These are phyloP conservation scores for Friedmanniomyces simplex DNA, from an alignment of 495 filamentous ascomycete genomes.

Conservation along the genomic window DNA sequence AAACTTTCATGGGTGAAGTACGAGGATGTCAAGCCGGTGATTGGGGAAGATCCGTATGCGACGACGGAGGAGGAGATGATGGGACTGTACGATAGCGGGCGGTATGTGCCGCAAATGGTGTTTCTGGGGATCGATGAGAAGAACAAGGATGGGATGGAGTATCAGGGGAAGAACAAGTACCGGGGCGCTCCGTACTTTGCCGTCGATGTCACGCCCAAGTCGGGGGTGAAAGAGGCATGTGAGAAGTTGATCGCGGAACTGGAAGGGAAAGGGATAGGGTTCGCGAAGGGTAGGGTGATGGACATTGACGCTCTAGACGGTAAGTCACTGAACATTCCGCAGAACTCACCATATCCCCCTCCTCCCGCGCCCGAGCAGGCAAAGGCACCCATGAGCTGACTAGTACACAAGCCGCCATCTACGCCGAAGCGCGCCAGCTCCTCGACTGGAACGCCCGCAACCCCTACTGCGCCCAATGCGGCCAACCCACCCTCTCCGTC, in stretches of 20 bases:
- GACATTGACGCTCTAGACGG: conserved; percentile 52
- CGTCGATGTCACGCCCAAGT: conserved; percentile 72
- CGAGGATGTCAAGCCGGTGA: conserved; percentile 55
- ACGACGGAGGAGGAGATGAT: conserved; percentile 64
- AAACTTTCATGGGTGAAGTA: conserved; percentile 52
- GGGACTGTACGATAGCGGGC: conserved; percentile 60
- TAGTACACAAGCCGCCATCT: conserved; percentile 60
- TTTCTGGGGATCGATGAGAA: conserved; percentile 82
- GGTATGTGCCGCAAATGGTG: conserved; percentile 56
- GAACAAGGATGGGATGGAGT: conserved; percentile 38
- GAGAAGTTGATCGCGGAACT: conserved; percentile 42
- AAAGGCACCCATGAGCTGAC: conserved; percentile 4
- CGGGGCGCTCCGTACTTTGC: conserved; percentile 76
- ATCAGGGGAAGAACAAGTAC: conserved; percentile 46
- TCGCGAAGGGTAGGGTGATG: conserved; percentile 46
- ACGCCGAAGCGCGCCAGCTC: conserved; percentile 81
- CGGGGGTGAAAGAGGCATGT: conserved; percentile 40
- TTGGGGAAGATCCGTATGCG: conserved; percentile 60
- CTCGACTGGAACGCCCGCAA: conserved; percentile 93
- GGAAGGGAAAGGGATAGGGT: conserved; percentile 48
- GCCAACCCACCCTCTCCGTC: conserved; percentile 69
- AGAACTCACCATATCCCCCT: background rate
- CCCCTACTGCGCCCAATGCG: conserved; percentile 82
- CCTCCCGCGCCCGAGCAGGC: background rate
- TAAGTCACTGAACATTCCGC: conserved; percentile 25